Percentiles rank a stretch among this genome's conserved stretches.
These are phyloP conservation scores for Starmerella potacharoeniae DNA, from an alignment of 805 yeast species.

Conservation along the genomic window DNA sequence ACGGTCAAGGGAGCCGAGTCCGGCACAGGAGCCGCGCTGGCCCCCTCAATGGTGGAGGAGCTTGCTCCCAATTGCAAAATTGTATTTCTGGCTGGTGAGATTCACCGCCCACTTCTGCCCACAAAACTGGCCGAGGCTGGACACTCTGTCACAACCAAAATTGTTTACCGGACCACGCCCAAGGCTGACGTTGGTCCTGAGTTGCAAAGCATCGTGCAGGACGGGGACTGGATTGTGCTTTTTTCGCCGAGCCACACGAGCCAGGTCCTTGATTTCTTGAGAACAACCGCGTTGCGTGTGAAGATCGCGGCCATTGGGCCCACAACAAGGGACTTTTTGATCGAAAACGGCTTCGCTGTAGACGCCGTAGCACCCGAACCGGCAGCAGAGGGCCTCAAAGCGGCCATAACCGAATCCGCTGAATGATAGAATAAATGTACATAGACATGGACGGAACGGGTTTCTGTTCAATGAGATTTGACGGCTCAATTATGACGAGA, in stretches of 20 bases:
- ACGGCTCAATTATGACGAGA: too few relatives aligned
- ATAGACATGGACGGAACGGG: too few relatives aligned
- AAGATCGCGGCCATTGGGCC: slow-evolving; percentile 84
- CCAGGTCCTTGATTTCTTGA: slow-evolving; percentile 42
- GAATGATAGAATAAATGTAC: too few relatives aligned
- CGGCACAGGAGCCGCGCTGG: slow-evolving; percentile 67
- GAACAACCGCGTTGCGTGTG: slow-evolving; percentile 21
- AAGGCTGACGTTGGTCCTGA: slow-evolving; percentile 35
- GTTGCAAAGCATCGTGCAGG: slow-evolving; percentile 23
- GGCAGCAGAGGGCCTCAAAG: slow-evolving; percentile 46
- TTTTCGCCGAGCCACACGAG: slow-evolving; percentile 87
- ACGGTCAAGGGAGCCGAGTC: slow-evolving; percentile 62
- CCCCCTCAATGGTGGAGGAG: slow-evolving; percentile 45
- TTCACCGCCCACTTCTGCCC: slow-evolving; percentile 73
- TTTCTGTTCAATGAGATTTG: background rate
- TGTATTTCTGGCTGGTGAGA: slow-evolving; percentile 76
- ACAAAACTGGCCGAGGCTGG: slow-evolving; percentile 37
- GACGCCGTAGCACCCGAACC: slow-evolving; percentile 62
- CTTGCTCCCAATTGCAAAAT: slow-evolving; percentile 12
- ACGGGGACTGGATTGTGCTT: slow-evolving; percentile 59
- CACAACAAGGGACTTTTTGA: slow-evolving; percentile 59
- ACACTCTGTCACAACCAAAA: slow-evolving; percentile 42
- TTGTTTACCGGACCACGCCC: slow-evolving; percentile 58
- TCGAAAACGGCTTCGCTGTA: slow-evolving; percentile 42
- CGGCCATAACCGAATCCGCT: slow-evolving; percentile 27